phyloP scores from a whole-genome alignment of 2,329 filamentous ascomycete species.

The Sporothrix protearum region DNA sequence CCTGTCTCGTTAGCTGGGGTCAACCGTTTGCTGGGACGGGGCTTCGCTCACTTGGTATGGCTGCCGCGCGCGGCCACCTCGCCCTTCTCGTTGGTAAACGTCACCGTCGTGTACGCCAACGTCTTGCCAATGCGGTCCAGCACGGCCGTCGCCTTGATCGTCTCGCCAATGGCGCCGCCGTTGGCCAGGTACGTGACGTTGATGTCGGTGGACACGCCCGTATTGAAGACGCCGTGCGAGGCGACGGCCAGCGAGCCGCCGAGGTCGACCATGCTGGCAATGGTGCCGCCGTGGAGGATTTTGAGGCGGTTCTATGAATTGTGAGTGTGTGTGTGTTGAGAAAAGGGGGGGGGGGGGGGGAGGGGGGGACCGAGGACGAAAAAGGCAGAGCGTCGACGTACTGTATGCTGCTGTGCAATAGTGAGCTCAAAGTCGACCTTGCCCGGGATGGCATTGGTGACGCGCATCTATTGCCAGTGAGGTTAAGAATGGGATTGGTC shows the following conservation, averaged over 20 bases:
- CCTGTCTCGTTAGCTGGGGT: constrained; percentile 16
- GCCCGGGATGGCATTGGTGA: constrained; percentile 62
- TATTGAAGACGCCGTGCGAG: constrained; percentile 59
- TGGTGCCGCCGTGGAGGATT: constrained; percentile 73
- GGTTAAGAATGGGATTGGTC: too few relatives aligned
- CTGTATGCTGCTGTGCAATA: constrained; percentile 71
- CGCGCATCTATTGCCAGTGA: constrained; percentile 52
- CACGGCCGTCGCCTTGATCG: constrained; percentile 52
- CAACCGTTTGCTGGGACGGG: not conserved
- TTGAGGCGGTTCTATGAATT: constrained; percentile 75
- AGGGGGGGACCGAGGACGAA: too few relatives aligned
- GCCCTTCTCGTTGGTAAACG: constrained; percentile 57
- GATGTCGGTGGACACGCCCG: constrained; percentile 62
- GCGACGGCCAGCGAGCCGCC: constrained; percentile 64
- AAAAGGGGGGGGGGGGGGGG: too few relatives aligned
- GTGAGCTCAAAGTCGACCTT: constrained; percentile 72
- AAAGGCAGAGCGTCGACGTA: constrained; percentile 39
- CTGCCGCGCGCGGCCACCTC: constrained; percentile 60
- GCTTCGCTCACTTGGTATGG: constrained; percentile 57
- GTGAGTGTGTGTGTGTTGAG: too few relatives aligned
- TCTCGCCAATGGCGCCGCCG: constrained; percentile 56
- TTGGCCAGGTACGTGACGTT: constrained; percentile 63
- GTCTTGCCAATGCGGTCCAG: constrained; percentile 66
- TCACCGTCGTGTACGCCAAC: constrained; percentile 58
- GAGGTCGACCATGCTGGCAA: constrained; percentile 70